Evolutionary conservation across 352 stramenopile genomes (phyloP), one percentile per base, ranked within the genome.

Genomic region (Globisporangium orthogonon): DNA sequence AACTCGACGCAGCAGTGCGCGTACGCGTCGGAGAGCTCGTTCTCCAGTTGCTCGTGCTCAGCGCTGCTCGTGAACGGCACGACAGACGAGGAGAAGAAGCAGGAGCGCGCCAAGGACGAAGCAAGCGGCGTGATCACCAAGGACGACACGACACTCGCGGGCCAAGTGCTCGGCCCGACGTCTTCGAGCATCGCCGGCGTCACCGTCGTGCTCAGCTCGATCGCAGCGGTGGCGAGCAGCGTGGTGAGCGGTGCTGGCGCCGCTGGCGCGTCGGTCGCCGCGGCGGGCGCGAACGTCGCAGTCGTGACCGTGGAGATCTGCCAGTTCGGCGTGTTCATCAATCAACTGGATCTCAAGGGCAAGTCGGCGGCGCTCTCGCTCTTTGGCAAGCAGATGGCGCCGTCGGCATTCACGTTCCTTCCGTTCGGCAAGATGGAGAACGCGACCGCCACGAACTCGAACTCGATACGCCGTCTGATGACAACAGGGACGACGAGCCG

Each of bases 301-400:
- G 76, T 90, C 28, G 83, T 77, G 33, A 91, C 83, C 5, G 67
- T 93, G 5, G 83, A 93, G 53, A 78, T 93, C 43, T 90, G 81
- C 47, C 80, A 91, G 58, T 93, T 93, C 45, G 74, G 67, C 1
- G 83, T 93, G 43, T 72, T 90, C 14, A 71, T 91, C 50, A 89
- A 89, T 57, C 75, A 89, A 60, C 62, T 93, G 28, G 70, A 91
- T 46, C 74, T 93, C 30, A 56, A 78, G 7, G 80, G 83, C 51
- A 88, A 87, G 50, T 93, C 83, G 13, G 76, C 80, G 5, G 78
- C 80, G 39, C 59, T 93, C 52, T 54, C 75, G 14, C 62, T 87
- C 35, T 87, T 90, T 40, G 81, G 80, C 13, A 88, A 89, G 61
- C 65, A 86, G 30, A 88, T 93, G 78, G 76, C 78, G 13, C 80